These are phyloP conservation scores for Termitomyces sp. DNA, from an alignment of 768 basidiomycete genomes.

Conservation along the genomic window DNA sequence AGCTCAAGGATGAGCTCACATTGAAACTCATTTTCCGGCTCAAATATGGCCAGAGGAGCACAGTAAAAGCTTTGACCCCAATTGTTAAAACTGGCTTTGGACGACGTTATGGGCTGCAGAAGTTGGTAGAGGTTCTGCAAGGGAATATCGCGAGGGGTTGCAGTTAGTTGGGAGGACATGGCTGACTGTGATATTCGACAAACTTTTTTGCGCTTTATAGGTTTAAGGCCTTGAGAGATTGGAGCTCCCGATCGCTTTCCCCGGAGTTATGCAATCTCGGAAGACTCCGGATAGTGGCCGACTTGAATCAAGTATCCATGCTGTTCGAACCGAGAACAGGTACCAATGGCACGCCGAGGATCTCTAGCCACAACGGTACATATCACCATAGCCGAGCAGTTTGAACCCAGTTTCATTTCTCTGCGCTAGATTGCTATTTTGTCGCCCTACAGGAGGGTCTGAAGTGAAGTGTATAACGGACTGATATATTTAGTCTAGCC, in stretches of 20 bases:
- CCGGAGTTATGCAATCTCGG: slow-evolving; percentile 21
- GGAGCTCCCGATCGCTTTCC: slow-evolving; percentile 23
- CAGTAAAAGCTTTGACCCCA: slow-evolving; percentile 85
- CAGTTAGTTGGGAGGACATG: slow-evolving; percentile 34
- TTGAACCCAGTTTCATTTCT: not conserved
- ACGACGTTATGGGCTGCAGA: slow-evolving; percentile 51
- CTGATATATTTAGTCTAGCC: not conserved
- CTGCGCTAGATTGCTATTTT: not conserved
- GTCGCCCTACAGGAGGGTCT: slow-evolving; percentile 2
- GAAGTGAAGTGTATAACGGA: slow-evolving; percentile 1
- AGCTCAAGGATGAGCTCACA: slow-evolving; percentile 78
- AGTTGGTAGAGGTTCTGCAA: slow-evolving; percentile 46
- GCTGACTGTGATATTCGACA: slow-evolving; percentile 25
- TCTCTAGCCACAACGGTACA: not conserved
- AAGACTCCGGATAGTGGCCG: slow-evolving; percentile 25
- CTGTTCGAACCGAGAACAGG: slow-evolving; percentile 14
- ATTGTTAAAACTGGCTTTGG: slow-evolving; percentile 62
- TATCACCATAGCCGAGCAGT: not conserved
- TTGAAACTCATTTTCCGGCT: slow-evolving; percentile 66
- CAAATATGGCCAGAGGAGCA: slow-evolving; percentile 66
- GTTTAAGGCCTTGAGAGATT: slow-evolving; percentile 18
- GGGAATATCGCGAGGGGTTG: slow-evolving; percentile 36
- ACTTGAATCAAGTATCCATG: not conserved
- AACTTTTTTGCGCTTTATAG: slow-evolving; percentile 37
- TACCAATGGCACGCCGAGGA: slow-evolving; percentile 12